Base-by-base conservation (phyloP, 306 rosid species). In the Delonix regia region DNA sequence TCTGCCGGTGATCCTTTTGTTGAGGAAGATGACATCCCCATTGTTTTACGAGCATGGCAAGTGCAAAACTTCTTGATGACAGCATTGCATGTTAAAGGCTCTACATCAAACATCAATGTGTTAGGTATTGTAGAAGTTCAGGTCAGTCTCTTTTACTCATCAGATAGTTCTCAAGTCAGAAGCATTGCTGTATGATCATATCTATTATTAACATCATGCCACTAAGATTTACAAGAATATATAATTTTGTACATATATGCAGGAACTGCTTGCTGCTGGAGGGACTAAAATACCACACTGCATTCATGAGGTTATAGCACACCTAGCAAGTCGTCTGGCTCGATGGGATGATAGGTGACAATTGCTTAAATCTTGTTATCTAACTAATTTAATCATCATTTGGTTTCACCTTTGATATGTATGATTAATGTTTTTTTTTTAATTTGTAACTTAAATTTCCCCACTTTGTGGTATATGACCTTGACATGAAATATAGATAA, bases 41-140 rank as follows among this genome's bases (percentile, higher is more conserved):
- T 92, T 80, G 98, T 95, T 57, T 86, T 95, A 45, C 83, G 98
- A 57, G 90, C 99, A 12, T 95, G 98, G 97, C 98, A 95, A 73
- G 93, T 94, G 42, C 99, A 91, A 64, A 91, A 92, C 81, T 92
- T 95, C 78, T 74, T 95, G 69, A 85, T 95, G 25, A 92, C 99
- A 61, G 90, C 80, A 45, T 73, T 92, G 85, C 98, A 95, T 91
- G 82, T 91, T 27, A 95, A 95, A 81, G 99, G 93, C 30, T 60
- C 68, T 18, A 81, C 83, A 22, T 78, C 96, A 53, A 89, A 81
- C 61, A 61, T 86, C 77, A 92, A 94, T 33, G 91, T 91, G 28
- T 81, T 95, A 79, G 98, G 99, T 30, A 86, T 91, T 81, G 78
- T 94, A 82, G 98, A 95, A 83, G 98, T 95, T 86, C 90, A 95